Evolutionary conservation across 768 basidiomycete species (phyloP).

Genomic region (Neoboletus magnificus): DNA sequence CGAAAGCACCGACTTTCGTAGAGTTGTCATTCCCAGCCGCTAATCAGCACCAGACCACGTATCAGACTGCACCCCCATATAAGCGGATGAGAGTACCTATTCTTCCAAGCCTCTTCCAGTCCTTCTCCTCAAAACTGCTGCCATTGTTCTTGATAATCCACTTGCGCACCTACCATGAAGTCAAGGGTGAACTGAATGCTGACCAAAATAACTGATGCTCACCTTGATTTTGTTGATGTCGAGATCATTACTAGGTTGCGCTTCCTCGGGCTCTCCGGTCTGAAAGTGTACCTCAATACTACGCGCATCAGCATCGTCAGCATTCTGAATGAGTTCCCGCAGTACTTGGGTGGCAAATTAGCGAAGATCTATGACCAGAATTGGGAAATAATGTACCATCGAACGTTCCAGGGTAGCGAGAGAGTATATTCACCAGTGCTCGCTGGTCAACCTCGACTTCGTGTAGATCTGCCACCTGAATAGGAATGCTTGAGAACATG

Average conservation of each 20-base stretch:
- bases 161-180: conserved; percentile 1
- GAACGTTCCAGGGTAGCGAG: conserved; percentile 17
- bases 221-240: background rate
- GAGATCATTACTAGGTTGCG: background rate
- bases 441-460: conserved; percentile 18
- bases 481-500: background rate
- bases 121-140: background rate
- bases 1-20: conserved; percentile 17
- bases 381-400: background rate
- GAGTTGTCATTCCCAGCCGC: conserved; percentile 12
- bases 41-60: background rate
- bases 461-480: background rate
- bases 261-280: conserved; percentile 17
- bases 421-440: conserved; percentile 15
- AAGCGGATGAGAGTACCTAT: conserved; percentile 6
- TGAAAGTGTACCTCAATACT: conserved; percentile 37
- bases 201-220: background rate
- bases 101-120: conserved; percentile 14
- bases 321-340: conserved; percentile 55
- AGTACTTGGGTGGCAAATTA: conserved; percentile 32
- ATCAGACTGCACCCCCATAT: background rate
- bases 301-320: conserved; percentile 45
- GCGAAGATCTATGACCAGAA: background rate
- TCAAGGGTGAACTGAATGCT: background rate
- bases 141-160: conserved; percentile 17